Evolutionary conservation across 306 rosid genomes (phyloP), one percentile per base, ranked within the genome.

Genomic region (Ceratonia siliqua): DNA sequence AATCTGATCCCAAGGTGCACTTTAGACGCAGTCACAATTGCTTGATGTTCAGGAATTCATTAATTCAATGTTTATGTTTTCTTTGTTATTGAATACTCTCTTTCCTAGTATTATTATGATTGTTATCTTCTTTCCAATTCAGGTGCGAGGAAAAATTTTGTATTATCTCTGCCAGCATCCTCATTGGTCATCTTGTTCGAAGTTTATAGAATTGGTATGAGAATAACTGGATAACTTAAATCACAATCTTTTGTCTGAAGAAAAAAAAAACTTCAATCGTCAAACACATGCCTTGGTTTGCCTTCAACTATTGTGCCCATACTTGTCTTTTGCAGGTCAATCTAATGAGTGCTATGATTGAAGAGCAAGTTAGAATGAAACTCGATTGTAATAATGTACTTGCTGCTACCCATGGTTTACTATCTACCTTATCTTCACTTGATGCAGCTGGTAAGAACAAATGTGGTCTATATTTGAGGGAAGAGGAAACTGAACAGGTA

Each of bases 91-190:
- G 62, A 73, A 57, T 64, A 13, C 17, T 33, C 4, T 32, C 7
- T 49, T 73, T 62, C 20, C 43, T 30, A 55, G 11, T 53, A 21
- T 76, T 57, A 48, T 15, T 55, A 20, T 82, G 62, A 28, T 65
- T 63, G 50, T 46, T 42, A 6, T 79, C 57, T 65, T 70, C 59
- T 38, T 78, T 63, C 43, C 70, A 53, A 73, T 78, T 65, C 73
- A 94, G 98, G 96, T 91, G 58, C 75, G 83, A 42, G 98, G 82
- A 76, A 77, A 86, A 74, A 84, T 94, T 68, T 72, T 89, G 50
- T 76, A 81, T 38, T 74, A 77, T 75, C 96, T 94, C 62, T 86
- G 97, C 82, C 87, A 79, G 79, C 88, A 88, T 77, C 89, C 91
- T 53, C 77, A 73, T 68, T 88, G 97, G 98, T 73, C 95, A 14